Evolutionary conservation across 257 asterid genomes (phyloP), one percentile per base, ranked within the genome.

Genomic region (Plantago ovata): DNA sequence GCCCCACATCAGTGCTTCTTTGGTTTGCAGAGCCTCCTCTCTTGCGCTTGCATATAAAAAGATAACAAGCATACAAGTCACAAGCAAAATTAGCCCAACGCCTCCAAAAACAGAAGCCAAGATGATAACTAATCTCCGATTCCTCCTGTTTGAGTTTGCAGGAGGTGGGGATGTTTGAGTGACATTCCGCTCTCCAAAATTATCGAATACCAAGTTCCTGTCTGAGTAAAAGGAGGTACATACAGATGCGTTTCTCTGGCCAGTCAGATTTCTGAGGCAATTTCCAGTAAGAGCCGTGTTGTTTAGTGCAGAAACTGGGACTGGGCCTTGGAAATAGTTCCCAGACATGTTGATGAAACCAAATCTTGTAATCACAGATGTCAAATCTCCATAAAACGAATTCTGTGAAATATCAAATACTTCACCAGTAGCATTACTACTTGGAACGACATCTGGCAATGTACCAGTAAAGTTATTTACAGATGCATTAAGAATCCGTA

Each of bases 41-140:
- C 72, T 69, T 84, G 44, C 93, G 82, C 63, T 66, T 68, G 87
- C 94, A 89, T 38, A 64, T 13, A 62, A 84, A 22, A 69, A 55
- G 18, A 76, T 38, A 32, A 72, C 41, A 39, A 77, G 21, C 61
- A 67, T 68, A n/a, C n/a, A n/a, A n/a, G n/a, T n/a, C 45, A 84
- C 41, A 13, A 92, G 74, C 2, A 68, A 72, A 38, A 82, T 32
- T 15, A 81, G 69, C 39, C 82, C 97, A 23, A 73, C 60, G 13
- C 87, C 83, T 11, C 96, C 97, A 18, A 89, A 62, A 62, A 86
- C 88, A 13, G 92, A 74, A 14, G 78, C 99, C 70, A 89, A 69
- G 51, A 89, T 89, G 51, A 86, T 78, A 52, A 13, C 14, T 53
- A 67, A 63, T 53, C 64, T 73, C 44, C 52, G 81, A 43, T 68